Conservation (phyloP, 208 protist genomes). For the Leishmania guyanensis region DNA sequence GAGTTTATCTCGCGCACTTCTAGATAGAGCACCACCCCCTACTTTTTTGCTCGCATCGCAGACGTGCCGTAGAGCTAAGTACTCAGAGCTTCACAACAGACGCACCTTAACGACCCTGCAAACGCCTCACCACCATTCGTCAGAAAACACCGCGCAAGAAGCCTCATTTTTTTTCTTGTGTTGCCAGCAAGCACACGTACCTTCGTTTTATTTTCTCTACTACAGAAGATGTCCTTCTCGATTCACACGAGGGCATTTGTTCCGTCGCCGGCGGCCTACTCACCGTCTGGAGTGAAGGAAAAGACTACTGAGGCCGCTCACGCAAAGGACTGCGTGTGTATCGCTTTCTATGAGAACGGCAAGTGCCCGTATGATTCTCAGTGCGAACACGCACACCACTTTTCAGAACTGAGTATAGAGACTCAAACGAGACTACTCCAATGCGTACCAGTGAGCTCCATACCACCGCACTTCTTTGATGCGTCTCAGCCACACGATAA, state of each 20-base stretch:
- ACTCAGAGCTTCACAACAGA: background rate
- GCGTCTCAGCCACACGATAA: conserved; percentile 1
- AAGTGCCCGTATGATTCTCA: conserved; percentile 57
- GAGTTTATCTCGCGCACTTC: background rate
- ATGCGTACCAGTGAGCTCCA: conserved; percentile 51
- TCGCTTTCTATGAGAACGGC: conserved; percentile 70
- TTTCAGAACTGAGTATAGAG: conserved; percentile 50
- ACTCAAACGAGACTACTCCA: conserved; percentile 65
- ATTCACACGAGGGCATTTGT: conserved; percentile 42
- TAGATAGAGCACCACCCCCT: background rate
- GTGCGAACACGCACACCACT: conserved; percentile 79
- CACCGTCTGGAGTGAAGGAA: conserved; percentile 8
- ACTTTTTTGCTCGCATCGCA: background rate
- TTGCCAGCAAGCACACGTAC: background rate
- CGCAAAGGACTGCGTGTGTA: conserved; percentile 69
- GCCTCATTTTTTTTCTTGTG: background rate
- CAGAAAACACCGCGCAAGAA: background rate
- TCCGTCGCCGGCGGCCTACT: conserved; percentile 14
- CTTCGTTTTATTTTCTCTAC: background rate
- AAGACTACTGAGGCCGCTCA: background rate
- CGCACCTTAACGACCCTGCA: background rate
- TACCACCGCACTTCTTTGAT: conserved; percentile 68
- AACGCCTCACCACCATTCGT: background rate
- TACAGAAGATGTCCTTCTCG: conserved; percentile 49
- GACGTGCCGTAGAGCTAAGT: background rate